These are phyloP conservation scores for Solanum gracilifrons DNA, from an alignment of 257 asterid genomes.

Conservation along the genomic window DNA sequence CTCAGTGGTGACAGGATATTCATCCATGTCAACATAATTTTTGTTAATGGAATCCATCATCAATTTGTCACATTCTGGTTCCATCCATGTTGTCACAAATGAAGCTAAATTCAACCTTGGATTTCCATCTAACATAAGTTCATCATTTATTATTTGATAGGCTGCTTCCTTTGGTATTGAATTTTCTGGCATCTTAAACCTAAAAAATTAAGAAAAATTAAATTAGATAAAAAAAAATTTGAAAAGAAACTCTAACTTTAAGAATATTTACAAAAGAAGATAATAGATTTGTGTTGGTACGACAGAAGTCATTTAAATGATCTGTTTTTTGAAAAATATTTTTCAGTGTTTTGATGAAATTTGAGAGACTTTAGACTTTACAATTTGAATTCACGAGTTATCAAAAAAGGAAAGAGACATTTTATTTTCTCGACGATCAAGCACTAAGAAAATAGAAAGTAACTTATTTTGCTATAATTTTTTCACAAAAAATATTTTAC, in stretches of 20 bases:
- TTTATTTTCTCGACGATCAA: neutral
- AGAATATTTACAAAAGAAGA: neutral
- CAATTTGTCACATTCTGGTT: constrained; percentile 87
- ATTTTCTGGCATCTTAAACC: constrained; percentile 70
- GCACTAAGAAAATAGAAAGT: too few relatives aligned
- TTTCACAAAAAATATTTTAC: neutral
- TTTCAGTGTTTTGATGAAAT: neutral
- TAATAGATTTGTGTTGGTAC: neutral
- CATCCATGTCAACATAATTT: constrained; percentile 94
- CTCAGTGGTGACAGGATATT: constrained; percentile 89
- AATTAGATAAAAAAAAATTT: too few relatives aligned
- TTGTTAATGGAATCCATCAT: constrained; percentile 71
- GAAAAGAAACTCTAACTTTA: neutral
- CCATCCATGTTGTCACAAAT: constrained; percentile 96
- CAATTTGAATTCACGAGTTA: too few relatives aligned
- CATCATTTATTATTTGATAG: constrained; percentile 85
- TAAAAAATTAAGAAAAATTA: neutral
- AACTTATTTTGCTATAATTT: neutral
- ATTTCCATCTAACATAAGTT: constrained; percentile 89
- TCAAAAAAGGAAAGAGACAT: too few relatives aligned
- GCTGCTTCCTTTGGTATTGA: constrained; percentile 97
- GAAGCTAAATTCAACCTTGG: constrained; percentile 88
- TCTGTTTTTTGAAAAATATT: too few relatives aligned
- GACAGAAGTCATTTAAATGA: neutral
- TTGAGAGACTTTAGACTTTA: neutral